Evolutionary conservation across 2,329 filamentous ascomycete species (phyloP), one percentile per base, ranked within the genome.

Genomic region (Fusarium hostae): DNA sequence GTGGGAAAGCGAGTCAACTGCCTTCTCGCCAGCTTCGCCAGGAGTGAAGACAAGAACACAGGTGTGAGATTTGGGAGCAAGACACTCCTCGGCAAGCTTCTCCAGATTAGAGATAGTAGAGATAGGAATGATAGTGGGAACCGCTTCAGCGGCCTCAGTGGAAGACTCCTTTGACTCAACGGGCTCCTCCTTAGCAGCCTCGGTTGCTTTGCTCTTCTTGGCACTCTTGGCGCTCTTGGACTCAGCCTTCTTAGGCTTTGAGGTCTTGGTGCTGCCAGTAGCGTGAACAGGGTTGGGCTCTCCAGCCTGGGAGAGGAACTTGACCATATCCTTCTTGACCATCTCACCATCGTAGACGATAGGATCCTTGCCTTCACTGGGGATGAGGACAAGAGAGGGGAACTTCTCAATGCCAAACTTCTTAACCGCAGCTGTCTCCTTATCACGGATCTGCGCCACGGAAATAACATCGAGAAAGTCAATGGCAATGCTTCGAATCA

Each of bases 401-500:
- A 94, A 97, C 55, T 91, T 90, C 20, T 87, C 85, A 66, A 99
- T 86, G 43, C 90, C 91, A 78, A 95, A 98, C 63, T 89, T 88
- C 65, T 92, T 87, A 7, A 94, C 89, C 0, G 91, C 87, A 43
- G 86, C 87, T 58, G 86, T 86, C 81, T 98, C 94, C 81, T 95
- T 97, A 83, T 92, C 86, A 63, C 94, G 90, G 60, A 97, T 88
- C 81, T 98, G 95, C 12, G 90, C 95, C 39, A 99, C 86, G 6
- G 88, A 86, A 70, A 98, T 89, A 61, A 89, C 89, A 39, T 91
- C 94, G 30, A 96, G 86, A 81, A 95, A 99, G 79, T 98, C 96
- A 76, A 98, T 94, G 10, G 96, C 95, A 59, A 98, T 81, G 67
- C 94, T 91, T 80, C 92, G 93, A 71, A 98, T 83, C 28, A 97